Evolutionary conservation across 495 filamentous ascomycete genomes (phyloP).

Genomic region (Penicillium flavigenum): DNA sequence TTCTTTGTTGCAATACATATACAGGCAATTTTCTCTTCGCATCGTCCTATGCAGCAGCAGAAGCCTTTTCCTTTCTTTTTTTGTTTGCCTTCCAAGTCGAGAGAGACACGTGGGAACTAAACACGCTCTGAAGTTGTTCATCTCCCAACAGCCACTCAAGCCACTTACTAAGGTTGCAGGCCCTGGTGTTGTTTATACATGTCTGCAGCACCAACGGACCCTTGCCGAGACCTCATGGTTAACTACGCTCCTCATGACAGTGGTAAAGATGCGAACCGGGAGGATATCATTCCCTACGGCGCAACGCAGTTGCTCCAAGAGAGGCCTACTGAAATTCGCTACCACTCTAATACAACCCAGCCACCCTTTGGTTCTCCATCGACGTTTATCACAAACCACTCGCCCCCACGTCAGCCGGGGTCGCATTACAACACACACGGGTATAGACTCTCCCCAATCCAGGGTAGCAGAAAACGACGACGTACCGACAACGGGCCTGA

Average conservation of each 20-base stretch:
- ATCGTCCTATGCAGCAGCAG: constrained; percentile 12
- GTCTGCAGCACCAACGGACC: constrained; percentile 44
- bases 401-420: constrained; percentile 31
- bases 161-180: constrained; percentile 38
- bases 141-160: constrained; percentile 7
- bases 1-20: neutral
- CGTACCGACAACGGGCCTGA: constrained; percentile 31
- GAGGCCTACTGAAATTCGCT: constrained; percentile 30
- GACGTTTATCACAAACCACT: constrained; percentile 24
- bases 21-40: neutral
- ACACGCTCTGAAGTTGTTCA: neutral
- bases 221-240: constrained; percentile 44
- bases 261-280: constrained; percentile 24
- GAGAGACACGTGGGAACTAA: constrained; percentile 1
- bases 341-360: constrained; percentile 31
- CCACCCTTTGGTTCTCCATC: constrained; percentile 28
- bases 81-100: neutral
- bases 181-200: constrained; percentile 47
- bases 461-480: constrained; percentile 37
- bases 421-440: constrained; percentile 28
- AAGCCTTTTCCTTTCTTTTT: constrained; percentile 3
- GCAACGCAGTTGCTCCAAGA: constrained; percentile 31
- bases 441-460: constrained; percentile 32
- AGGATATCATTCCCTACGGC: constrained; percentile 37
- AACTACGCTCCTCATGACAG: constrained; percentile 38